Conservation (phyloP, 345 rosid genomes). For the Camelina sativa region DNA sequence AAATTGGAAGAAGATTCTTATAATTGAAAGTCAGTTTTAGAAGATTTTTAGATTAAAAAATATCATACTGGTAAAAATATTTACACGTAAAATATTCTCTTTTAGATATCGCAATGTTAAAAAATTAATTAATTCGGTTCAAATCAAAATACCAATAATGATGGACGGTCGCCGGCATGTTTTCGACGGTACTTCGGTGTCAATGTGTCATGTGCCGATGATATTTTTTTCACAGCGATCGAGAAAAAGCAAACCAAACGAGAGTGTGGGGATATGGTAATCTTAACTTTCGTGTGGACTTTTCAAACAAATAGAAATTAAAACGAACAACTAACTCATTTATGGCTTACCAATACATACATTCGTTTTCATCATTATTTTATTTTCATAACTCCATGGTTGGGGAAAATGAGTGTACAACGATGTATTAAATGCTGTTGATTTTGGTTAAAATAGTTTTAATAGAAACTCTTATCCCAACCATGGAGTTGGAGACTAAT, state of each 20-base stretch:
- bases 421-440: slow-evolving; percentile 26
- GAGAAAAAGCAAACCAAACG: slow-evolving; percentile 30
- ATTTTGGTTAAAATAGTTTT: slow-evolving; percentile 3
- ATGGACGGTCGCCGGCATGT: slow-evolving; percentile 31
- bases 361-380: slow-evolving; percentile 17
- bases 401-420: slow-evolving; percentile 21
- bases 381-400: neutral
- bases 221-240: slow-evolving; percentile 10
- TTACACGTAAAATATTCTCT: neutral
- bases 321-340: slow-evolving; percentile 41
- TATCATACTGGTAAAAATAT: too few relatives aligned
- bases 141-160: slow-evolving; percentile 10
- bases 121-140: neutral
- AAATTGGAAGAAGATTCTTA: too few relatives aligned
- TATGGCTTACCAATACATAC: slow-evolving; percentile 6
- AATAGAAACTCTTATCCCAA: neutral
- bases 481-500: too few relatives aligned
- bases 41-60: neutral
- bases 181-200: slow-evolving; percentile 20
- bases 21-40: neutral
- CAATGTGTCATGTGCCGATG: slow-evolving; percentile 27
- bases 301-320: slow-evolving; percentile 22
- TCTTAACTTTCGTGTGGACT: slow-evolving; percentile 40
- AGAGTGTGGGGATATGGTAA: neutral
- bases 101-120: neutral